phyloP scores from a whole-genome alignment of 1,139 yeast species.

The Zygosaccharomyces pseudobailii region DNA sequence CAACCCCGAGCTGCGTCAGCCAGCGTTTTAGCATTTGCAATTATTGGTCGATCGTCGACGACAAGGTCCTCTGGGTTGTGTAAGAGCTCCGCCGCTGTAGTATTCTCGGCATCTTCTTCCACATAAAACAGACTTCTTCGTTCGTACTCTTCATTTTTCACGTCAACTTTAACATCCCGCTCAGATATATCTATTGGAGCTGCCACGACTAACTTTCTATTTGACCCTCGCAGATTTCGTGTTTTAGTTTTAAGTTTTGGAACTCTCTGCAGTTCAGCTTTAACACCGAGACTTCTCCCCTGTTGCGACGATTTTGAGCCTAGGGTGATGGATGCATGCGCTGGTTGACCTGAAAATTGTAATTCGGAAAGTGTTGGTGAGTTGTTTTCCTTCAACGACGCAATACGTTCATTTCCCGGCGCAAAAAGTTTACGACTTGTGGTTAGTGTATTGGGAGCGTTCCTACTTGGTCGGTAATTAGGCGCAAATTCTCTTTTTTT shows the following conservation, averaged over 20 bases:
- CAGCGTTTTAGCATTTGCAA: conserved; percentile 28
- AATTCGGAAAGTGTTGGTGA: not conserved
- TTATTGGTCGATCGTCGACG: conserved; percentile 31
- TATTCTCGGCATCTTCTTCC: conserved; percentile 14
- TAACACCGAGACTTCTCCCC: not conserved
- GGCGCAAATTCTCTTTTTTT: conserved; percentile 10
- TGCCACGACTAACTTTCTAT: conserved; percentile 9
- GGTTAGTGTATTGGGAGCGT: conserved; percentile 10
- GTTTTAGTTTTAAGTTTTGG: not conserved
- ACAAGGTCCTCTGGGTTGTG: conserved; percentile 28
- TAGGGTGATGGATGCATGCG: not conserved
- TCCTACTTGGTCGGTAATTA: conserved; percentile 11
- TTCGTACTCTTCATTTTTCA: conserved; percentile 1
- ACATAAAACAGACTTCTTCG: not conserved
- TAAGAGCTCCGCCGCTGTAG: conserved; percentile 32
- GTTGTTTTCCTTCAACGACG: not conserved
- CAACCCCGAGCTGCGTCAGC: conserved; percentile 26
- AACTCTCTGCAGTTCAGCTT: not conserved
- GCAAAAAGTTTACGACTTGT: conserved; percentile 11
- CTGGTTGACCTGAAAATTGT: not conserved
- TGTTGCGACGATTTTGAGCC: not conserved
- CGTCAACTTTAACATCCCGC: not conserved
- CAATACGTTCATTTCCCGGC: conserved; percentile 4
- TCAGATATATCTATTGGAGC: conserved; percentile 11
- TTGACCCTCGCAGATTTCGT: not conserved